Evolutionary conservation across 108 stramenopile species (phyloP).

Genomic region (Discostella pseudostelligera): DNA sequence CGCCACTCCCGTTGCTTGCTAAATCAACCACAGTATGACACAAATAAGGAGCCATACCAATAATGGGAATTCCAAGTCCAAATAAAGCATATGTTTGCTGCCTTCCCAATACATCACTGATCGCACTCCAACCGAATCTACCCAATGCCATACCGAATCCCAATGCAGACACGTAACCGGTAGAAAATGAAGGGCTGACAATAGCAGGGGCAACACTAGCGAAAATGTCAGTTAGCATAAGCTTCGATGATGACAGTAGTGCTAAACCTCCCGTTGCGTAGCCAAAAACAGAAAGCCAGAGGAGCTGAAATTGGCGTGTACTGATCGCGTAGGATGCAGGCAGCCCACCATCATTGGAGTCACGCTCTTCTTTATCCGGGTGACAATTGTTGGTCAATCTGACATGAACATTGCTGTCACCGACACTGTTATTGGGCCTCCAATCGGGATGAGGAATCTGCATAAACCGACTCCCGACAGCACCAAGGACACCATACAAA

Average conservation of each 20-base stretch:
- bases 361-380: not conserved
- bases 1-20: constrained; percentile 23
- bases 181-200: constrained; percentile 64
- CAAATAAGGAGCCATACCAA: constrained; percentile 47
- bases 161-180: constrained; percentile 70
- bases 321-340: constrained; percentile 46
- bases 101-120: constrained; percentile 71
- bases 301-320: constrained; percentile 74
- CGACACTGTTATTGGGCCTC: constrained; percentile 22
- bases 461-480: constrained; percentile 49
- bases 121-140: constrained; percentile 77
- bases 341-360: constrained; percentile 43
- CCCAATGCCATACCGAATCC: constrained; percentile 74
- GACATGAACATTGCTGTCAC: not conserved
- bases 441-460: constrained; percentile 58
- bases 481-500: constrained; percentile 51
- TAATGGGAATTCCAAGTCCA: constrained; percentile 64
- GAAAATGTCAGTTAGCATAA: constrained; percentile 86
- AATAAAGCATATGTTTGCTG: constrained; percentile 65
- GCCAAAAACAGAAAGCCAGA: constrained; percentile 74
- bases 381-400: not conserved
- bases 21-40: constrained; percentile 45
- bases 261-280: constrained; percentile 77
- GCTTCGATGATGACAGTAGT: constrained; percentile 73
- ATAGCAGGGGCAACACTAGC: constrained; percentile 66